Evolutionary conservation across 257 asterid species (phyloP).

Genomic region (Nicotiana undulata): DNA sequence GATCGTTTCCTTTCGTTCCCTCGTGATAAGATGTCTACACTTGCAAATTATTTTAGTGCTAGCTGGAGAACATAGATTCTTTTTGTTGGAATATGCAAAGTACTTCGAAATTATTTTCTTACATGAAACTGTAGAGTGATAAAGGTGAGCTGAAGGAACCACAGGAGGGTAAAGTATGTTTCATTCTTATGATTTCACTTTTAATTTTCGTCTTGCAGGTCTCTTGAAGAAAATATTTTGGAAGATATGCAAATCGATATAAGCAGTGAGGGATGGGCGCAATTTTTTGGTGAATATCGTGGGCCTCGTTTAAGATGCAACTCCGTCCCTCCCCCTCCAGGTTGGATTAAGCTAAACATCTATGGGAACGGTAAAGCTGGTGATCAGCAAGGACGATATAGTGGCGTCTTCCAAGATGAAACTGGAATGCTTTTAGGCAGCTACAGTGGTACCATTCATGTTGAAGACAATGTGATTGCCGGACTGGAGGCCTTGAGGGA

Average conservation of each 20-base stretch:
- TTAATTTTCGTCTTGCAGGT: not conserved
- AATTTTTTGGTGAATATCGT: not conserved
- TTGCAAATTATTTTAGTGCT: not conserved
- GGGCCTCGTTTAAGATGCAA: not conserved
- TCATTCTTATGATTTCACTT: not conserved
- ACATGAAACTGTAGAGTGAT: not conserved
- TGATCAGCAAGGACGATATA: not conserved
- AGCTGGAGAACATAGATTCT: not conserved
- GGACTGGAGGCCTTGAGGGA: not conserved
- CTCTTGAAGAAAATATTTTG: not conserved
- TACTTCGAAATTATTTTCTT: not conserved
- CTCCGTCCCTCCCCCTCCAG: not conserved
- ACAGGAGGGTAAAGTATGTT: not conserved
- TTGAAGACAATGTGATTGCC: not conserved
- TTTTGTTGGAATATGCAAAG: not conserved
- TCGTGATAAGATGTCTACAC: not conserved
- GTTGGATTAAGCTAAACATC: constrained; percentile 5
- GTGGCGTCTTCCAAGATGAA: not conserved
- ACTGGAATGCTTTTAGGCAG: not conserved
- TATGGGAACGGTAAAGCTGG: not conserved
- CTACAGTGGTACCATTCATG: not conserved
- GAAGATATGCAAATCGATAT: too few relatives aligned
- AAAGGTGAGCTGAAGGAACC: not conserved
- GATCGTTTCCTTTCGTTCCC: not conserved
- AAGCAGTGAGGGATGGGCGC: not conserved